Percentiles rank a stretch among this genome's conserved stretches.
Evolutionary conservation across 2,329 filamentous ascomycete species (phyloP).

Genomic region (Alternaria novae-zelandiae): DNA sequence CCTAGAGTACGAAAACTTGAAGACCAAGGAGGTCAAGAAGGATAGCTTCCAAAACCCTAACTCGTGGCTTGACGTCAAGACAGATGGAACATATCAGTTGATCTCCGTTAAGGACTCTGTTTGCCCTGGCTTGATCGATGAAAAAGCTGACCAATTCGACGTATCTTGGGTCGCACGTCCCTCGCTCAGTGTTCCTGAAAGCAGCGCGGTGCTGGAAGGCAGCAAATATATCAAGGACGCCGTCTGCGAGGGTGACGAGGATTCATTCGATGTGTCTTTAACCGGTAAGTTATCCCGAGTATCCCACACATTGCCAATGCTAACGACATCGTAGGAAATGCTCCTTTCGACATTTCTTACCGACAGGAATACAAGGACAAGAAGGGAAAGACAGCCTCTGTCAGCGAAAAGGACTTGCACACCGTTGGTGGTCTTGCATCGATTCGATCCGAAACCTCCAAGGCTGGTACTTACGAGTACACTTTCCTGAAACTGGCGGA

Average conservation of each 20-base stretch:
- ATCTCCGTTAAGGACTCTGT: slow-evolving; percentile 76
- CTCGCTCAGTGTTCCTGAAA: slow-evolving; percentile 69
- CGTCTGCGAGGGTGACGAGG: slow-evolving; percentile 93
- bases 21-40: slow-evolving; percentile 55
- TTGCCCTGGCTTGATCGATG: slow-evolving; percentile 82
- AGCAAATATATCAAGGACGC: slow-evolving; percentile 74
- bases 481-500: slow-evolving; percentile 83
- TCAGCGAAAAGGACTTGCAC: slow-evolving; percentile 75
- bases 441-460: slow-evolving; percentile 83
- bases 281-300: slow-evolving; percentile 62
- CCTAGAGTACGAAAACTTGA: slow-evolving; percentile 74
- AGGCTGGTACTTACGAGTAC: slow-evolving; percentile 85
- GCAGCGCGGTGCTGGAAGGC: slow-evolving; percentile 62
- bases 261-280: slow-evolving; percentile 81
- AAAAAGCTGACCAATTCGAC: slow-evolving; percentile 74
- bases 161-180: slow-evolving; percentile 88
- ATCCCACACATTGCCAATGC: slow-evolving; percentile 1
- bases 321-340: slow-evolving; percentile 62
- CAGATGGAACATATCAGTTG: slow-evolving; percentile 80
- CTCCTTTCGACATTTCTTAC: slow-evolving; percentile 85
- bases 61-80: slow-evolving; percentile 69
- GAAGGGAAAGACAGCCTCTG: slow-evolving; percentile 61
- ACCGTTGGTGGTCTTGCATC: slow-evolving; percentile 77
- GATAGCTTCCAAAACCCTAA: slow-evolving; percentile 65
- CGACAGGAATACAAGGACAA: slow-evolving; percentile 75